phyloP scores from a whole-genome alignment of 2,329 filamentous ascomycete genomes.

The Sporothrix phasma region DNA sequence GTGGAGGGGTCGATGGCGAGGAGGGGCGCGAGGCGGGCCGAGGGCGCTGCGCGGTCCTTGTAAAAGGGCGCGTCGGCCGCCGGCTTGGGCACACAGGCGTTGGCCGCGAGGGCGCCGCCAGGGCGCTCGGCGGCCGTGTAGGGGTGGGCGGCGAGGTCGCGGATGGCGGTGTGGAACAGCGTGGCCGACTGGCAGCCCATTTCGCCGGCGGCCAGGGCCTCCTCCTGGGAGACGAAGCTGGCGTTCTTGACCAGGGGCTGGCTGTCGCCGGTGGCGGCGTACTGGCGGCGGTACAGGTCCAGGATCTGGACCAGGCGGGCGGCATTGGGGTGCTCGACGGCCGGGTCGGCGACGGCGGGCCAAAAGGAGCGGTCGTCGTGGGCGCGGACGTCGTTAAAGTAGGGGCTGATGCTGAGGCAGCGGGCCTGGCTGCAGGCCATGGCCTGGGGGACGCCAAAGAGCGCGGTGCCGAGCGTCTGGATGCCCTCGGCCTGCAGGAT shows the following conservation, averaged over 20 bases:
- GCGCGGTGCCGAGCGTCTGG: conserved; percentile 34
- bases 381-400: conserved; percentile 38
- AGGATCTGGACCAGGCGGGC: conserved; percentile 39
- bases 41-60: conserved; percentile 25
- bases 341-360: conserved; percentile 38
- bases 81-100: conserved; percentile 30
- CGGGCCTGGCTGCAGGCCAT: conserved; percentile 39
- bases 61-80: conserved; percentile 26
- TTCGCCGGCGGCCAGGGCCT: conserved; percentile 37
- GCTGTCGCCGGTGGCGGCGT: conserved; percentile 36
- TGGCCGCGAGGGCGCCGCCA: conserved; percentile 17
- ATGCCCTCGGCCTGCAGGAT: conserved; percentile 35
- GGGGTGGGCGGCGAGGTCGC: conserved; percentile 25
- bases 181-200: conserved; percentile 38
- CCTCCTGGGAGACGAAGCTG: conserved; percentile 34
- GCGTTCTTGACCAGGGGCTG: conserved; percentile 40
- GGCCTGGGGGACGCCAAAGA: conserved; percentile 39
- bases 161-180: conserved; percentile 31
- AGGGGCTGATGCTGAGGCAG: conserved; percentile 39
- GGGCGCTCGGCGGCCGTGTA: conserved; percentile 31
- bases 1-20: conserved; percentile 32
- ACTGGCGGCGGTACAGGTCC: conserved; percentile 36
- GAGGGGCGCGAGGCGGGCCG: conserved; percentile 29
- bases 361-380: conserved; percentile 35
- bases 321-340: conserved; percentile 37